A percentile compares a stretch with the other conserved stretches of the same genome.
These are phyloP conservation scores for Carex parvula DNA, from an alignment of 176 grass and related monocot genomes.

Conservation along the genomic window DNA sequence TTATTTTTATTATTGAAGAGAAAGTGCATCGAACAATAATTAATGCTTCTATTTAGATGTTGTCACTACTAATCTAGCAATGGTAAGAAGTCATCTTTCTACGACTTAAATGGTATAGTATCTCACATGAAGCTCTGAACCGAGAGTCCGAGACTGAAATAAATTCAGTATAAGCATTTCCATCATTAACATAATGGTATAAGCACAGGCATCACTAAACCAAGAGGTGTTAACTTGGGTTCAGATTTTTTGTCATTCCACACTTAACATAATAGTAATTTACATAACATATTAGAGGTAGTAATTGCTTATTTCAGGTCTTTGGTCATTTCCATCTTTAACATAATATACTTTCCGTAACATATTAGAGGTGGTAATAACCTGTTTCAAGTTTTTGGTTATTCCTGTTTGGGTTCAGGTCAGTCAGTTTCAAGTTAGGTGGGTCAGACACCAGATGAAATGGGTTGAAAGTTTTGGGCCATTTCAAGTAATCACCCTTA, in stretches of 20 bases:
- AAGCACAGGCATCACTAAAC: neutral
- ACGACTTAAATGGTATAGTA: neutral
- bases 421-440: neutral
- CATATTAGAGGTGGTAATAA: neutral
- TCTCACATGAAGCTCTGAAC: neutral
- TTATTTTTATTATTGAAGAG: slow-evolving; percentile 10
- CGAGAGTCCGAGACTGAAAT: neutral
- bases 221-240: neutral
- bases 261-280: neutral
- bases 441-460: neutral
- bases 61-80: neutral
- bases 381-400: neutral
- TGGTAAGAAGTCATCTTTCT: neutral
- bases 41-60: neutral
- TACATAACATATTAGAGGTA: slow-evolving; percentile 1
- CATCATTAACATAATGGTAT: neutral
- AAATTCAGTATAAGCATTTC: neutral
- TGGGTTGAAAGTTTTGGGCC: neutral
- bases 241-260: neutral
- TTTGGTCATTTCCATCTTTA: neutral
- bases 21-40: slow-evolving; percentile 6
- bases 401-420: neutral
- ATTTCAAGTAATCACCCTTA: neutral
- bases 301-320: neutral
- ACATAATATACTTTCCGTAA: neutral